Base-by-base conservation (phyloP, 1,284 basidiomycete genomes). In the Ganoderma boninense region DNA sequence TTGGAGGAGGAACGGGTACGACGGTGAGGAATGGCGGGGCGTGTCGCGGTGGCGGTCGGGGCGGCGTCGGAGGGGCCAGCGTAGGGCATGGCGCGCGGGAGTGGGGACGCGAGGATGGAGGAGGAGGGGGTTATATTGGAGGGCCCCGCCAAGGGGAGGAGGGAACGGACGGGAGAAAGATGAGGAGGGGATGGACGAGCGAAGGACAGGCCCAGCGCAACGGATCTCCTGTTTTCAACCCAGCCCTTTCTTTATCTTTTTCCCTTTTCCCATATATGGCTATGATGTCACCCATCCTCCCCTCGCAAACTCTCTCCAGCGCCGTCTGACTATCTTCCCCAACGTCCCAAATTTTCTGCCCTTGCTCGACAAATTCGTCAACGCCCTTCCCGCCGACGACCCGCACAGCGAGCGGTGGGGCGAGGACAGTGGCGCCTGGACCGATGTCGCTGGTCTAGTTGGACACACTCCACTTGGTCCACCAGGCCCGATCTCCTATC, bases 1-100 rank as follows among this genome's bases (percentile, higher is more conserved):
- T 76, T 72, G 73, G 66, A 64, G 49, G 79, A 74, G 60, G 81
- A 81, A 73, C 80, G 80, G 44, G 79, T 75, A 73, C 79, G 79
- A 66, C 79, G 75, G 74, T 79, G 79, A 49, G 63, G 70, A 16
- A 69, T 61, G 62, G 69, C n/a, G 63, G 71, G 60, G 59, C 68
- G 66, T 20, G 76, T 68, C 54, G 73, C 68, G 64, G 74, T 70
- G 54, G 70, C 54, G 49, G 75, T 71, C 59, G 75, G 67, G 67
- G 71, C 46, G 59, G 74, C 43, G 70, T 73, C 71, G 66, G 76
- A 73, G 68, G 79, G 79, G 42, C 72, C 69, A 26, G 77, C 75
- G 77, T 80, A 80, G 64, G 79, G 79, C 79, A 80, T 79, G 54
- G n/a, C n/a, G 73, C 62, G 64, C 64, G n/a, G n/a, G 6, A 46